A percentile compares a stretch with the other conserved stretches of the same genome.
phyloP scores from a whole-genome alignment of 2,329 filamentous ascomycete species.

The Cyclaneusma minus region DNA sequence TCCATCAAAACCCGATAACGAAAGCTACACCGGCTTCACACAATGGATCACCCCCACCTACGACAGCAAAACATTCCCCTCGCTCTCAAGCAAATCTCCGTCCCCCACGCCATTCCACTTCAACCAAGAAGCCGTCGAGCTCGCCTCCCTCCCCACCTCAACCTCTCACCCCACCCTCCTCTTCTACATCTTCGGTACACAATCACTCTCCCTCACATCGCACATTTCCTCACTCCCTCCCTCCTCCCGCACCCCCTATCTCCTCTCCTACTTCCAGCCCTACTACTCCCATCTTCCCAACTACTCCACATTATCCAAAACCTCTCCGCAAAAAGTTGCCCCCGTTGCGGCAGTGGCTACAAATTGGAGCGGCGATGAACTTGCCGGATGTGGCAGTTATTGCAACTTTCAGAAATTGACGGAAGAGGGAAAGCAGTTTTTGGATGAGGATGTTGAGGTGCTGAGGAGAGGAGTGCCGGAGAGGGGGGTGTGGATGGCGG shows the following conservation, averaged over 20 bases:
- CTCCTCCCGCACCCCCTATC: constrained; percentile 16
- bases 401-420: constrained; percentile 51
- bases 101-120: constrained; percentile 33
- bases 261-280: constrained; percentile 36
- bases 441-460: constrained; percentile 41
- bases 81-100: no score
- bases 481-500: constrained; percentile 50
- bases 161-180: constrained; percentile 49
- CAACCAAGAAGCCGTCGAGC: constrained; percentile 46
- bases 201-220: constrained; percentile 19
- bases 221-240: constrained; percentile 5
- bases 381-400: constrained; percentile 53
- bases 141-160: constrained; percentile 35
- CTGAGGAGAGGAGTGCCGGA: constrained; percentile 31
- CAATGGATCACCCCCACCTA: constrained; percentile 46
- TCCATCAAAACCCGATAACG: constrained; percentile 1
- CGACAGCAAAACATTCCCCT: no score
- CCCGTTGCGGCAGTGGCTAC: no score
- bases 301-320: no score
- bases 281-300: constrained; percentile 49
- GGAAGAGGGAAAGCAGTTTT: no score
- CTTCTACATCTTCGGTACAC: constrained; percentile 42
- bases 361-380: constrained; percentile 48
- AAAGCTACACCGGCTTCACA: constrained; percentile 29
- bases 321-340: no score